Evolutionary conservation across 495 filamentous ascomycete species (phyloP).

Genomic region (Ramalina peruviana): DNA sequence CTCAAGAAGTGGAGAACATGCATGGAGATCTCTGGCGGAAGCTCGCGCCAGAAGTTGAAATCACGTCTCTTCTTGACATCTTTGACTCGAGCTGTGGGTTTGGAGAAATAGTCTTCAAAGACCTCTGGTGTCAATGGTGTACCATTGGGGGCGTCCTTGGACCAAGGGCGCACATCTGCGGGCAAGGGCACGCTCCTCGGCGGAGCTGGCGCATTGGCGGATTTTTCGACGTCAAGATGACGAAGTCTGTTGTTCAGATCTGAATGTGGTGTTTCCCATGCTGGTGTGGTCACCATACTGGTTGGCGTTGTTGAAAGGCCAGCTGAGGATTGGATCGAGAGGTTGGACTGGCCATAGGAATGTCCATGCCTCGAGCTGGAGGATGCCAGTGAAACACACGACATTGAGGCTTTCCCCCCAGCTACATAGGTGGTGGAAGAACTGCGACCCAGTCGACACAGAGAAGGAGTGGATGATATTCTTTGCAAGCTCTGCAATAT

Average conservation of each 20-base stretch:
- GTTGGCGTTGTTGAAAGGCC: slow-evolving; percentile 53
- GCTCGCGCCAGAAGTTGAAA: slow-evolving; percentile 64
- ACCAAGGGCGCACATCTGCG: slow-evolving; percentile 41
- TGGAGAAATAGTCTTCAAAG: slow-evolving; percentile 34
- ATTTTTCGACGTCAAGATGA: slow-evolving; percentile 25
- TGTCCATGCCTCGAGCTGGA: slow-evolving; percentile 38
- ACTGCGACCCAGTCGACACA: slow-evolving; percentile 48
- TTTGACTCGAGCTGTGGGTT: slow-evolving; percentile 19
- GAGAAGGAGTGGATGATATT: slow-evolving; percentile 74
- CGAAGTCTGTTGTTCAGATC: slow-evolving; percentile 37
- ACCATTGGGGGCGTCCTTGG: slow-evolving; percentile 22
- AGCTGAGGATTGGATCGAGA: slow-evolving; percentile 42
- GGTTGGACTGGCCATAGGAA: slow-evolving; percentile 40
- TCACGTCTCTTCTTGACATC: slow-evolving; percentile 24
- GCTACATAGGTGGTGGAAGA: slow-evolving; percentile 44
- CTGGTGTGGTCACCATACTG: slow-evolving; percentile 38
- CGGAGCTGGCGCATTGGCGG: slow-evolving; percentile 11
- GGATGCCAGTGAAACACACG: slow-evolving; percentile 70
- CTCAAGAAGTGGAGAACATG: slow-evolving; percentile 60
- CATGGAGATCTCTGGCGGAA: slow-evolving; percentile 74
- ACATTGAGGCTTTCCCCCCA: slow-evolving; percentile 62
- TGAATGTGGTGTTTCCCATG: slow-evolving; percentile 19
- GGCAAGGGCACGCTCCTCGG: slow-evolving; percentile 48
- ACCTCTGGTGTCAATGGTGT: slow-evolving; percentile 11
- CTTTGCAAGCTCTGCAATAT: slow-evolving; percentile 70